A percentile compares a stretch with the other conserved stretches of the same genome.
Conservation (phyloP, 305 asterid genomes). For the Solanum aculeatissimum region DNA sequence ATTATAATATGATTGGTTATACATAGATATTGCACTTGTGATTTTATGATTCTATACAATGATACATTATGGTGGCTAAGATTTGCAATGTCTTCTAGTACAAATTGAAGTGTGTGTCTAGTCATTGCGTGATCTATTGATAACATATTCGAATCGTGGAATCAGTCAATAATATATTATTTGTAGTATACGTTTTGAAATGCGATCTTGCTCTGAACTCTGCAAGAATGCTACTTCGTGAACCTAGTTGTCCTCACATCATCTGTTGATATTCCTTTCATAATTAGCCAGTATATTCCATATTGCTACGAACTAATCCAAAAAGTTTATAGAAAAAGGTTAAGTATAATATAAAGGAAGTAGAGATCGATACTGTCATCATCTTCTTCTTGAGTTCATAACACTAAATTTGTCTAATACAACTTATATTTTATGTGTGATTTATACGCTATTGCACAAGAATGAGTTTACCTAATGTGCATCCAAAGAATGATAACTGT, state of each 20-base stretch:
- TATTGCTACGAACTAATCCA: neutral
- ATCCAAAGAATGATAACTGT: neutral
- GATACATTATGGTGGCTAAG: neutral
- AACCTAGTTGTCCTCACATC: neutral
- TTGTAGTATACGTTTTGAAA: neutral
- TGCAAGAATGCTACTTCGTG: neutral
- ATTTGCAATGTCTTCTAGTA: neutral
- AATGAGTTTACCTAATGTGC: rapidly evolving
- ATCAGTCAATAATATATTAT: neutral
- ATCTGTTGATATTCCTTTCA: neutral
- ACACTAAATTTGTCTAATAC: neutral
- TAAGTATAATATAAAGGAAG: neutral
- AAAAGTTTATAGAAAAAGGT: neutral
- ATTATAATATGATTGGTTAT: neutral
- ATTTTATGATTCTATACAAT: neutral
- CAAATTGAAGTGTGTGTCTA: neutral
- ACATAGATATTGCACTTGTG: neutral
- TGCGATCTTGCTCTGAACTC: neutral
- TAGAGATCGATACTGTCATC: neutral
- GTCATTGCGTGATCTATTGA: neutral
- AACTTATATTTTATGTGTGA: neutral
- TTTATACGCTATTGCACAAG: neutral
- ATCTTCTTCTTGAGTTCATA: neutral
- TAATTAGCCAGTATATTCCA: neutral
- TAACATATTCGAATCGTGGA: neutral